Percentiles rank a stretch among this genome's conserved stretches.
phyloP scores from a whole-genome alignment of 179 eudicot genomes.

The Spergularia azorica region DNA sequence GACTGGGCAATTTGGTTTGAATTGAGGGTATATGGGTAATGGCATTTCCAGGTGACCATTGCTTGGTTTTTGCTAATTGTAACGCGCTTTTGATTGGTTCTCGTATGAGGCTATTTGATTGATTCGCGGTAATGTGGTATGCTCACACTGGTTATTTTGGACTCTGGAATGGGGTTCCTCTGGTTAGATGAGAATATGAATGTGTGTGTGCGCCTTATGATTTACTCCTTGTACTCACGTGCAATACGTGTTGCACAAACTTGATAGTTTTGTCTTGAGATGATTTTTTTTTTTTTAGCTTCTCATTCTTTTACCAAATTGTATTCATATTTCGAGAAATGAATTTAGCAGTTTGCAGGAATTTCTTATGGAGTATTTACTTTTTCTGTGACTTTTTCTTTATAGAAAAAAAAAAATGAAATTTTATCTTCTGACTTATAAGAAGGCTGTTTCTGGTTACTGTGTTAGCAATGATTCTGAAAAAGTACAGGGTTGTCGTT shows the following conservation, averaged over 20 bases:
- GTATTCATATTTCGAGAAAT: slow-evolving; percentile 32
- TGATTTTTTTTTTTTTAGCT: slow-evolving; percentile 13
- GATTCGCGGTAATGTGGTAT: slow-evolving; percentile 4
- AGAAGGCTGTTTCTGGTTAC: too few species aligned
- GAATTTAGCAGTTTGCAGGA: slow-evolving; percentile 22
- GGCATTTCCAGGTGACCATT: not conserved
- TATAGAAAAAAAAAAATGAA: too few species aligned
- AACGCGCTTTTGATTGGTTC: slow-evolving; percentile 22
- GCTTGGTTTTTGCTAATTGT: slow-evolving; percentile 25
- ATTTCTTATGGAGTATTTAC: slow-evolving; percentile 1
- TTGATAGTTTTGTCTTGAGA: slow-evolving; percentile 18
- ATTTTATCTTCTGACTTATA: too few species aligned
- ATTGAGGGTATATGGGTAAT: slow-evolving; percentile 3
- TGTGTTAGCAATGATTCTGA: not conserved
- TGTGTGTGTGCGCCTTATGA: slow-evolving; percentile 13
- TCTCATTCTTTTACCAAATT: slow-evolving; percentile 31
- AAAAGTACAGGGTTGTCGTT: not conserved
- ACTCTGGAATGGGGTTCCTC: not conserved
- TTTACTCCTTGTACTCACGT: slow-evolving; percentile 17
- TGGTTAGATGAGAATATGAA: slow-evolving; percentile 26
- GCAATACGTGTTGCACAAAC: slow-evolving; percentile 14
- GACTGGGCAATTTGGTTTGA: not conserved
- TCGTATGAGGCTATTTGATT: slow-evolving; percentile 10
- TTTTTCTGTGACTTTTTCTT: not conserved
- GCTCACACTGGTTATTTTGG: slow-evolving; percentile 11